phyloP scores from a whole-genome alignment of 352 stramenopile species.

The Thalassiosira sp. region DNA sequence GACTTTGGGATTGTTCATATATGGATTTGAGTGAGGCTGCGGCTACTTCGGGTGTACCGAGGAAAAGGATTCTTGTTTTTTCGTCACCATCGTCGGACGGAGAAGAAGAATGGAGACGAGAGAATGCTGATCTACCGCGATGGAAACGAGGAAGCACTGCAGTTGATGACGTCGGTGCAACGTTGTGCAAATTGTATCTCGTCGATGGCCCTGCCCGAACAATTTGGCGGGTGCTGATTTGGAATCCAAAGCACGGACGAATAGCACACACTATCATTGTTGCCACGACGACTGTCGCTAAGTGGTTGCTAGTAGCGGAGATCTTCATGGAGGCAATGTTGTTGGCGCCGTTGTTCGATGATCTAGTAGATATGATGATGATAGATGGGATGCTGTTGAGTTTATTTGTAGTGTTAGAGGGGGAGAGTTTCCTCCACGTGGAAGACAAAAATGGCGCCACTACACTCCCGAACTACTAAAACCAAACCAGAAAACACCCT shows the following conservation, averaged over 20 bases:
- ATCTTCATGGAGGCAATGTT: conserved; percentile 4
- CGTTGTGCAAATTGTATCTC: neutral
- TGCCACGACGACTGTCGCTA: conserved; percentile 20
- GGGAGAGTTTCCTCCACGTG: too few relatives aligned
- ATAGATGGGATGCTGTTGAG: too few relatives aligned
- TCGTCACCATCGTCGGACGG: neutral
- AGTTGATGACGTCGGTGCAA: neutral
- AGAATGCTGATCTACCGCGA: neutral
- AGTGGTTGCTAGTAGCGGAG: conserved; percentile 5
- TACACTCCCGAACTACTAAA: too few relatives aligned
- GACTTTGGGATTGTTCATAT: conserved; percentile 68
- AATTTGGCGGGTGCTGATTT: conserved; percentile 4
- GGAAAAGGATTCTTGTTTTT: conserved; percentile 83
- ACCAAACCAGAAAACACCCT: too few relatives aligned
- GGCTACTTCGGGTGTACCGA: conserved; percentile 85
- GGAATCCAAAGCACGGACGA: conserved; percentile 29
- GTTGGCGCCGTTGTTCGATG: neutral
- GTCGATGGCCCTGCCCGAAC: neutral
- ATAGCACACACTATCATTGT: conserved; percentile 16
- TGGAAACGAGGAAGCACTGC: neutral
- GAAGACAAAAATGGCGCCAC: too few relatives aligned
- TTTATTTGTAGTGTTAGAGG: too few relatives aligned
- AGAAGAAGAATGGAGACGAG: conserved; percentile 3
- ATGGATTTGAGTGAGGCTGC: conserved; percentile 80
- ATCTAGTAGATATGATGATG: neutral